Conservation (phyloP, 495 filamentous ascomycete species). For the Hypoxylon crocopeplum region DNA sequence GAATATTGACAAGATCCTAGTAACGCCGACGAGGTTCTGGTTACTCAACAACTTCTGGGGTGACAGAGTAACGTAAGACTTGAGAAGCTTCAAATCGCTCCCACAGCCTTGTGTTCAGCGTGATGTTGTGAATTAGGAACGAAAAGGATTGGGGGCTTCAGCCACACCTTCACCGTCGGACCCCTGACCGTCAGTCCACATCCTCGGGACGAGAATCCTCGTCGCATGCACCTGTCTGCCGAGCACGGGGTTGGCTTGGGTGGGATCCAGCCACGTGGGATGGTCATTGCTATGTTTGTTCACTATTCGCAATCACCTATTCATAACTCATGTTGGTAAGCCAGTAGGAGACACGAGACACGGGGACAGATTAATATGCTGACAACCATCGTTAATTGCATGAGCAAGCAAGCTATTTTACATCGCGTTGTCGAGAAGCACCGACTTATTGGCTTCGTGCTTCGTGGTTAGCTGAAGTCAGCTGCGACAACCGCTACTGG, state of each 20-base stretch:
- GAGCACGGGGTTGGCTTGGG: constrained; percentile 11
- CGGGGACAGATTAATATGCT: neutral
- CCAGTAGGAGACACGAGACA: neutral
- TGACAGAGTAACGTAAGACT: neutral
- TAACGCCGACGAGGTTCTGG: neutral
- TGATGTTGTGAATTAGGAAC: constrained; percentile 9
- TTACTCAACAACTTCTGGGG: neutral
- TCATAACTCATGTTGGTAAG: neutral
- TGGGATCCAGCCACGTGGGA: constrained; percentile 26
- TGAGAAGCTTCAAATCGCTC: neutral
- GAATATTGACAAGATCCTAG: neutral
- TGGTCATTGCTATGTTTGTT: neutral
- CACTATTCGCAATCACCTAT: constrained; percentile 1
- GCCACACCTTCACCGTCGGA: constrained; percentile 27
- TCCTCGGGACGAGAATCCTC: constrained; percentile 34
- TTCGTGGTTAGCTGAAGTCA: constrained; percentile 19
- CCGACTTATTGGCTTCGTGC: constrained; percentile 17
- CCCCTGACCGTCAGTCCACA: constrained; percentile 26
- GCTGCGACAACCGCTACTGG: constrained; percentile 32
- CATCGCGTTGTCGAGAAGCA: constrained; percentile 37
- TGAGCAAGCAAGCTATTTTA: constrained; percentile 41
- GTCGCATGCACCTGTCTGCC: constrained; percentile 27
- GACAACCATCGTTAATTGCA: constrained; percentile 24
- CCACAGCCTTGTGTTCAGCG: constrained; percentile 16
- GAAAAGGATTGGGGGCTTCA: constrained; percentile 2